phyloP scores from a whole-genome alignment of 441 rosid species.

The Populus tomentosa region DNA sequence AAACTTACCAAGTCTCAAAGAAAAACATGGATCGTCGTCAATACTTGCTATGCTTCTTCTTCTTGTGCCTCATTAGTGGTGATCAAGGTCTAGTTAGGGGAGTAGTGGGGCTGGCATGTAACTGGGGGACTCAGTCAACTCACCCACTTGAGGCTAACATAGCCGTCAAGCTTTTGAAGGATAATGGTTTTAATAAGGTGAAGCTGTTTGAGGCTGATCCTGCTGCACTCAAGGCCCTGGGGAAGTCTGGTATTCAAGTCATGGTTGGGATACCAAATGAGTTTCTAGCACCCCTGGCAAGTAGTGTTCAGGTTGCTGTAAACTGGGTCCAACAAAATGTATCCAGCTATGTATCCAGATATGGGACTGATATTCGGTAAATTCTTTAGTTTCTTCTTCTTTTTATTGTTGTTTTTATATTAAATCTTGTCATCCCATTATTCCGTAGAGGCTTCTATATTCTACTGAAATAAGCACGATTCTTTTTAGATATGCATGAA shows the following conservation, averaged over 20 bases:
- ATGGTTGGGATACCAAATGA: constrained; percentile 91
- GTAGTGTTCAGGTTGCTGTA: constrained; percentile 48
- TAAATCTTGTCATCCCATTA: not conserved
- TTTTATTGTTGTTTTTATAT: not conserved
- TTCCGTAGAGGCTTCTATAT: not conserved
- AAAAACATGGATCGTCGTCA: constrained; percentile 23
- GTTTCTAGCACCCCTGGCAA: constrained; percentile 49
- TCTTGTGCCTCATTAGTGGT: constrained; percentile 21
- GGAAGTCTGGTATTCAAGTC: constrained; percentile 70
- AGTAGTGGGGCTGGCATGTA: constrained; percentile 48
- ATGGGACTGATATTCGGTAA: constrained; percentile 63
- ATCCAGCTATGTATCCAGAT: constrained; percentile 46
- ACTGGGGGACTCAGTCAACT: constrained; percentile 66
- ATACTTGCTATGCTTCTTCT: constrained; percentile 19
- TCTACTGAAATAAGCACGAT: not conserved
- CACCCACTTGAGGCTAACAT: constrained; percentile 58
- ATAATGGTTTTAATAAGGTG: constrained; percentile 73
- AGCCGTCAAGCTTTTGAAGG: constrained; percentile 57
- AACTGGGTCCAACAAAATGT: constrained; percentile 69
- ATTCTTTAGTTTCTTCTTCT: not conserved
- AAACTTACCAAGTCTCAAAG: not conserved
- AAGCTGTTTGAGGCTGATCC: constrained; percentile 83
- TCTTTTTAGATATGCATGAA: not conserved
- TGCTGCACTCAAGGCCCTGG: constrained; percentile 62
- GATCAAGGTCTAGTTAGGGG: constrained; percentile 17